Evolutionary conservation across 2,329 filamentous ascomycete species (phyloP).

Genomic region (Stenocarpella maydis): DNA sequence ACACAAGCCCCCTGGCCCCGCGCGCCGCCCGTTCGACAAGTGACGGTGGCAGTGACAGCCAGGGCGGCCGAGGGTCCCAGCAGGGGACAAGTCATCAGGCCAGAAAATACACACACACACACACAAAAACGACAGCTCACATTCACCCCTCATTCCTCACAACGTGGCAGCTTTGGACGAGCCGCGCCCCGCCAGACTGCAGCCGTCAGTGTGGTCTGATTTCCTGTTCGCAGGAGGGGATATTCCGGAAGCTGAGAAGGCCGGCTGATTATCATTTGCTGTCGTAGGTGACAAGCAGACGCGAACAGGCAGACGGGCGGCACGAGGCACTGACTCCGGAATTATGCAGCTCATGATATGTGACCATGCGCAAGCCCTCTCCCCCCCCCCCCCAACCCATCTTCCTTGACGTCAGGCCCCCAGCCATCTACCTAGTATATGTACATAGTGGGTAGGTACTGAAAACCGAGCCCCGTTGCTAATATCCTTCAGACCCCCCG

Average conservation of each 20-base stretch:
- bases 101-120: neutral
- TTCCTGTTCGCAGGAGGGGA: neutral
- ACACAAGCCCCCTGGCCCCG: conserved; percentile 6
- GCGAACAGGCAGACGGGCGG: neutral
- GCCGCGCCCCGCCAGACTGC: conserved; percentile 1
- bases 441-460: too few relatives aligned
- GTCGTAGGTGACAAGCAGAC: neutral
- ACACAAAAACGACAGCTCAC: conserved; percentile 14
- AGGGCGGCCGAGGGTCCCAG: neutral
- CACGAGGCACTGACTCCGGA: neutral
- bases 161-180: conserved; percentile 14
- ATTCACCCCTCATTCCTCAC: conserved; percentile 22
- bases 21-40: neutral
- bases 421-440: neutral
- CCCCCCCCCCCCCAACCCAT: too few relatives aligned
- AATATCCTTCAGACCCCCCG: neutral
- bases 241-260: neutral
- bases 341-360: neutral
- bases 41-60: neutral
- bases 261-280: neutral
- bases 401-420: neutral
- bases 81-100: neutral
- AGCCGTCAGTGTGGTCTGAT: conserved; percentile 10
- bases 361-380: conserved; percentile 4
- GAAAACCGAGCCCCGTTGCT: too few relatives aligned